Percentiles rank a stretch among this genome's conserved stretches.
Conservation (phyloP, 192 early-diverging fungal species). For the Dissophora ornata region DNA sequence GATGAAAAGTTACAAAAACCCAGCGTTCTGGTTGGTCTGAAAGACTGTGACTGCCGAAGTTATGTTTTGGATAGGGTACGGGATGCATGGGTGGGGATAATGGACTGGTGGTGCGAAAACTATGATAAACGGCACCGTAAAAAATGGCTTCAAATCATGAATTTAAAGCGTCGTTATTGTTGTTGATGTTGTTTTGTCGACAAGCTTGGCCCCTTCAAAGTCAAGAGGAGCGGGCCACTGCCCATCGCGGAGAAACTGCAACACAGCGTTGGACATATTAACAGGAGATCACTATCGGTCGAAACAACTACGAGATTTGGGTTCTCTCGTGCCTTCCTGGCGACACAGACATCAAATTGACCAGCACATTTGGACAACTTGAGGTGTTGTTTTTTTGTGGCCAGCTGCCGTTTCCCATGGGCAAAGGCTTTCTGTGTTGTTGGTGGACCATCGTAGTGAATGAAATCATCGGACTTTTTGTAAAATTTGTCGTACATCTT, state of each 20-base stretch:
- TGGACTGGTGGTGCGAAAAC: too few relatives aligned
- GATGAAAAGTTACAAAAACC: too few relatives aligned
- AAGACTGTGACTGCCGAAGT: too few relatives aligned
- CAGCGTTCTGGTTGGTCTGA: too few relatives aligned
- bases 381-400: conserved; percentile 20
- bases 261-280: conserved; percentile 16
- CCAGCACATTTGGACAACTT: conserved; percentile 16
- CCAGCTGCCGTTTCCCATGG: conserved; percentile 18
- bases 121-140: too few relatives aligned
- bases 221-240: conserved; percentile 12
- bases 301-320: conserved; percentile 24
- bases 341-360: conserved; percentile 28
- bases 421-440: conserved; percentile 29
- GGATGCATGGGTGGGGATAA: too few relatives aligned
- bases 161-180: conserved; percentile 5
- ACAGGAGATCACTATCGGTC: conserved; percentile 20
- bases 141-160: conserved; percentile 12
- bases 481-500: conserved; percentile 21
- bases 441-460: conserved; percentile 30
- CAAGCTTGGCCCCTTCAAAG: conserved; percentile 8
- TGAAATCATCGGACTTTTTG: conserved; percentile 25
- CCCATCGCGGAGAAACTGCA: conserved; percentile 1
- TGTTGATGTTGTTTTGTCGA: conserved; percentile 7
- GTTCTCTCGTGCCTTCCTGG: conserved; percentile 24
- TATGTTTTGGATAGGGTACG: too few relatives aligned